phyloP scores from a whole-genome alignment of 768 basidiomycete species.

The Macrocybe gigantea region DNA sequence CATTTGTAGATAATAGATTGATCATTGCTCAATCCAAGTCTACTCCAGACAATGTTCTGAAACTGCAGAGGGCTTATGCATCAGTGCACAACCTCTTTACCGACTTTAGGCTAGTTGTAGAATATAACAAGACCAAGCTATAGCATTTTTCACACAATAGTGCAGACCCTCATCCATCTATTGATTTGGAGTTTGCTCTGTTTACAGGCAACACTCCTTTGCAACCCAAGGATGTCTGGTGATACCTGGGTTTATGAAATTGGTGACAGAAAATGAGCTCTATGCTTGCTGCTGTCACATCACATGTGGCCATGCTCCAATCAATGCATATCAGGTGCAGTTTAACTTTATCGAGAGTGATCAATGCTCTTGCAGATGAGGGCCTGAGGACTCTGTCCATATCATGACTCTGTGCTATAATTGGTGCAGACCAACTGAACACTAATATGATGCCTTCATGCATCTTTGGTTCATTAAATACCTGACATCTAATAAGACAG shows the following conservation, averaged over 20 bases:
- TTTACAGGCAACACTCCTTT: neutral
- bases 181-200: neutral
- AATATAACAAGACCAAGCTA: neutral
- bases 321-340: neutral
- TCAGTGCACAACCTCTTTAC: neutral
- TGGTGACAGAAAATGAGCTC: neutral
- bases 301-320: neutral
- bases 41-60: neutral
- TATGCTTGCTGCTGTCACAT: neutral
- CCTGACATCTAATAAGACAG: too few relatives aligned
- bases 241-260: neutral
- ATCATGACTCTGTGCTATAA: too few relatives aligned
- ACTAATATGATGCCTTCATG: too few relatives aligned
- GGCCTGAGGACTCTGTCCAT: too few relatives aligned
- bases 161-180: neutral
- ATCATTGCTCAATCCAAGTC: neutral
- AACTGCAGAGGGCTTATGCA: neutral
- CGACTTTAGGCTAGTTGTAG: neutral
- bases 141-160: neutral
- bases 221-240: neutral
- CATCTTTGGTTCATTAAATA: too few relatives aligned
- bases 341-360: too few relatives aligned
- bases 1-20: neutral
- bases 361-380: too few relatives aligned
- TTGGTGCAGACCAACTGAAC: too few relatives aligned